phyloP scores from a whole-genome alignment of 2,329 filamentous ascomycete genomes.

The Macrophomina tecta region DNA sequence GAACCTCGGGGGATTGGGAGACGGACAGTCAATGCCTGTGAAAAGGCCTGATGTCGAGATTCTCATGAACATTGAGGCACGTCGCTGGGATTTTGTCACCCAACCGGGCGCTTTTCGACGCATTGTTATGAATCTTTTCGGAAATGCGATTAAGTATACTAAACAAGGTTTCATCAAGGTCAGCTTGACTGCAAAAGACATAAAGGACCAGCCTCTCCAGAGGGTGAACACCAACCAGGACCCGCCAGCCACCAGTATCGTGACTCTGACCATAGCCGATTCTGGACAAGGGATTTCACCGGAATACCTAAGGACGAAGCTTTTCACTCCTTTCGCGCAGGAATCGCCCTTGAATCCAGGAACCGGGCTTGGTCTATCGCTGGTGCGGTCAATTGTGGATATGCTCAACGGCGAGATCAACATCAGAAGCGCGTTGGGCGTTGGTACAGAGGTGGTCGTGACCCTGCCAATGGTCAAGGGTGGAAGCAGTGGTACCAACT shows the following conservation, averaged over 20 bases:
- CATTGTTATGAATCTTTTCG: constrained; percentile 57
- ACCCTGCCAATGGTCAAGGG: constrained; percentile 48
- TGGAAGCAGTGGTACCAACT: constrained; percentile 1
- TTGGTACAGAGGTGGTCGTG: constrained; percentile 63
- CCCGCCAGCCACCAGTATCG: constrained; percentile 29
- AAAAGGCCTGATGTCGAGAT: constrained; percentile 43
- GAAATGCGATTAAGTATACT: constrained; percentile 58
- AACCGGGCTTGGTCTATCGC: constrained; percentile 68
- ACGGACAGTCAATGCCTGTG: neutral
- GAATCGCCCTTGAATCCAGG: constrained; percentile 67
- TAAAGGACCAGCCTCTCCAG: constrained; percentile 5
- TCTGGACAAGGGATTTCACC: constrained; percentile 70
- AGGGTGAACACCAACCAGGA: constrained; percentile 4
- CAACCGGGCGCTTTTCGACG: constrained; percentile 56
- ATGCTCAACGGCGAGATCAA: constrained; percentile 65
- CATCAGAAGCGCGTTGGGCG: constrained; percentile 58
- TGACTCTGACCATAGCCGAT: constrained; percentile 62
- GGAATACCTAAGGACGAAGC: constrained; percentile 64
- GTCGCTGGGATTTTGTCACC: constrained; percentile 52
- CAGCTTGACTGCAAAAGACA: constrained; percentile 28
- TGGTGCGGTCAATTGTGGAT: constrained; percentile 65
- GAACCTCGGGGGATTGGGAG: neutral
- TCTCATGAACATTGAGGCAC: constrained; percentile 51
- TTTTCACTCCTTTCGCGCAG: constrained; percentile 70
- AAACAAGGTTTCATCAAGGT: constrained; percentile 46